phyloP scores from a whole-genome alignment of 2,329 filamentous ascomycete genomes.

The Cytospora leucostoma region DNA sequence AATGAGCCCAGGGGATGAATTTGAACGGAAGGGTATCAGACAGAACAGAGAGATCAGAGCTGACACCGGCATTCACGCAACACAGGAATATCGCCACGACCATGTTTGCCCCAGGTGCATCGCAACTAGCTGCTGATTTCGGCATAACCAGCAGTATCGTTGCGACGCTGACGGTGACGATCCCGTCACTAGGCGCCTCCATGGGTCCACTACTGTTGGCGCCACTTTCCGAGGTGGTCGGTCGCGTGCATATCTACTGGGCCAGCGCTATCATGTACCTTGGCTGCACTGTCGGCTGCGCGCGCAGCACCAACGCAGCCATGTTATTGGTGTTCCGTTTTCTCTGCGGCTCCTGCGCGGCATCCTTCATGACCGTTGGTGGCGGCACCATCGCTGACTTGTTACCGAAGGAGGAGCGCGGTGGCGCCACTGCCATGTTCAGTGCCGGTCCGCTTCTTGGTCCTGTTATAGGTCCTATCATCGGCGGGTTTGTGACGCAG shows the following conservation, averaged over 20 bases:
- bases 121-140: constrained; percentile 6
- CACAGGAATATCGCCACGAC: constrained; percentile 13
- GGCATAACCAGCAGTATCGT: constrained; percentile 10
- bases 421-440: constrained; percentile 12
- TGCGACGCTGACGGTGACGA: constrained; percentile 12
- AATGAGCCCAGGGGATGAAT: too few relatives aligned
- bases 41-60: neutral
- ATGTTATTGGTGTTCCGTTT: constrained; percentile 22
- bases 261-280: neutral
- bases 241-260: constrained; percentile 15
- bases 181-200: constrained; percentile 8
- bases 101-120: constrained; percentile 20
- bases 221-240: constrained; percentile 12
- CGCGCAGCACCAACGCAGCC: constrained; percentile 12
- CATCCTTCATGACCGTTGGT: constrained; percentile 7
- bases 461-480: constrained; percentile 21
- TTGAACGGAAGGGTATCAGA: too few relatives aligned
- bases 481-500: constrained; percentile 18
- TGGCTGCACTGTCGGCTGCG: constrained; percentile 17
- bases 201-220: constrained; percentile 16
- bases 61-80: constrained; percentile 1
- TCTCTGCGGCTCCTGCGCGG: neutral
- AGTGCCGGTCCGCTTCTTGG: constrained; percentile 11
- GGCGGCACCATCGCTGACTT: constrained; percentile 24
- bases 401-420: neutral